Base-by-base conservation (phyloP, 169 alveolate genomes). In the Besnoitia besnoiti region DNA sequence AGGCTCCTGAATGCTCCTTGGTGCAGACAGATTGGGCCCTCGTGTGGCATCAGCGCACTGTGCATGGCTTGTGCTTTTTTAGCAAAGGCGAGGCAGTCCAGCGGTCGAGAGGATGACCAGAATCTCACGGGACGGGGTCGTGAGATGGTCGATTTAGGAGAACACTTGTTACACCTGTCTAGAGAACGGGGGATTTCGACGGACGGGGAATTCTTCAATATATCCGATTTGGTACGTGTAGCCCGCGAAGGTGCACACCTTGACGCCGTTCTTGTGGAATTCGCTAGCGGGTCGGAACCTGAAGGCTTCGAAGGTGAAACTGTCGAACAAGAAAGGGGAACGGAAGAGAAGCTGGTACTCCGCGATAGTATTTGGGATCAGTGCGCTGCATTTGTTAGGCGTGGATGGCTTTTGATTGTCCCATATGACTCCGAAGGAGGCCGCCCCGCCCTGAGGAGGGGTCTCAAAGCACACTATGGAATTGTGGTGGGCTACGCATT, bases 41-140 rank as follows among this genome's bases (percentile, higher is more conserved):
- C 84, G 84, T 73, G 84, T 21, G 84, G 84, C 84, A n/a, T 73
- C 84, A 73, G 84, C 33, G 84, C 84, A 10, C 42, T 73, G 24
- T 73, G 84, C 46, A 73, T 73, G 84, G 84, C 84, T 5, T 33
- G 46, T 33, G 33, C 84, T 7, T 73, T 73, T 21, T 73, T 73
- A 7, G 84, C 84, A 24, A 39, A 30, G 46, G 16, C 84, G 46
- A 0, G 24, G 84, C 84, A 33, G 33, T 16, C 19, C 84, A 16
- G 10, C 19, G 84, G 46, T 10, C 42, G 24, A 33, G 40, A n/a
- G n/a, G n/a, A n/a, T n/a, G n/a, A n/a, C n/a, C n/a, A n/a, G n/a
- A n/a, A n/a, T n/a, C n/a, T 21, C 33, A 39, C 49, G 44, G 46
- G 27, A 7, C 4, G 12, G 46, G 19, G 40, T 73, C 19, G 40